Evolutionary conservation across 2,329 filamentous ascomycete species (phyloP), one percentile per base, ranked within the genome.

Genomic region (Bipolaris sorokiniana): DNA sequence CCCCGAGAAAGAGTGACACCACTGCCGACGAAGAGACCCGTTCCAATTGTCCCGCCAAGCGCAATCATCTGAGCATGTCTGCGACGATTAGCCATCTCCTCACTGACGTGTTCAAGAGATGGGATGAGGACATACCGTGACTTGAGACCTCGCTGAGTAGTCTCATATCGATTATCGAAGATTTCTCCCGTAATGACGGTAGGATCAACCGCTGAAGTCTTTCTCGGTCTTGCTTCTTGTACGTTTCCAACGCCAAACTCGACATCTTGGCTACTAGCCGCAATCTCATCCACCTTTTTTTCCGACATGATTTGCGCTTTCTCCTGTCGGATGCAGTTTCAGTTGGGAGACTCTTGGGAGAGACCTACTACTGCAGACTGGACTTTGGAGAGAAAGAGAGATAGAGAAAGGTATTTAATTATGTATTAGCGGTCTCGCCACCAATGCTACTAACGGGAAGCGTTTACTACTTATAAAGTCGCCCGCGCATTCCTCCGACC

Each of bases 31-130:
- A 86, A 86, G 73, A 86, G 83, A 73, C 84, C 84, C 59, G 84
- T 84, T 64, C 84, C 84, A 55, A 86, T 86, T 15, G 83, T 84
- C 51, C 84, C 84, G 62, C 83, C 83, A n/a, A 86, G 84, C 57
- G 83, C 82, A 71, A 86, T 86, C 84, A 86, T 86, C 72, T 86
- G 82, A 79, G 63, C 79, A 78, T 58, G 79, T 72, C 42, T 84
- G 69, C 11, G 80, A 15, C 73, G 79, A 79, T 11, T 76, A 73
- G 26, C 80, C 80, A 79, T n/a, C 80, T 74, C 49, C 70, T 26
- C 23, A 41, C 16, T 15, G 10, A 36, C 7, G 7, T 41, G 1
- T 18, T 46, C 23, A 45, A 31, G 5, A 7, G 10, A 2, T 15
- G 20, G 4, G 13, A 13, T 71, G 70, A 69, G 70, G 70, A 54